Conservation (phyloP, 2,329 filamentous ascomycete species). For the Phoma sp. region DNA sequence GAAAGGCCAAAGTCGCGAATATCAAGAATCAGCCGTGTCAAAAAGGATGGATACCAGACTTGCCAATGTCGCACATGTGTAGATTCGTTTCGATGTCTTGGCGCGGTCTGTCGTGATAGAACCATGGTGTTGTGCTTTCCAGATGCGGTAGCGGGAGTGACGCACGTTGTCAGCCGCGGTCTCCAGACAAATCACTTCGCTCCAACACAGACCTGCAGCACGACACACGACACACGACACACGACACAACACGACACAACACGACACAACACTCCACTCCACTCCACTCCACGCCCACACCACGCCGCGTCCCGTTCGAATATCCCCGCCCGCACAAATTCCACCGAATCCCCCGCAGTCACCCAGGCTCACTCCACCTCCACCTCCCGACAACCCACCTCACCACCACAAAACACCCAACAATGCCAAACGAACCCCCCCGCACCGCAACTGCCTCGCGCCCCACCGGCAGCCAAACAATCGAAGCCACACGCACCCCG, state of each 20-base stretch:
- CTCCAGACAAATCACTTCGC: slow-evolving; percentile 38
- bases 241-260: no score
- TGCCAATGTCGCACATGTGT: neutral
- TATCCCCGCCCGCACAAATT: neutral
- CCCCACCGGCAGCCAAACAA: slow-evolving; percentile 33
- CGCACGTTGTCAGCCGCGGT: slow-evolving; percentile 11
- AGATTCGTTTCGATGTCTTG: neutral
- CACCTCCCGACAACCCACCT: slow-evolving; percentile 60
- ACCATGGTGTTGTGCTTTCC: slow-evolving; percentile 9
- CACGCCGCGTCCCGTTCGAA: neutral
- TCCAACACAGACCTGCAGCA: slow-evolving; percentile 46
- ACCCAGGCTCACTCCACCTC: neutral
- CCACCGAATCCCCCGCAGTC: neutral
- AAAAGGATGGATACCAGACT: neutral
- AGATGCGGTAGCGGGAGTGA: slow-evolving; percentile 14
- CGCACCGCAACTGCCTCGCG: slow-evolving; percentile 28
- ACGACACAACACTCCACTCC: no score
- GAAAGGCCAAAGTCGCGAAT: neutral
- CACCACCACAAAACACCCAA: slow-evolving; percentile 51
- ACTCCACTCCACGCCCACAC: neutral
- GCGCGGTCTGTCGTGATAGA: slow-evolving; percentile 1
- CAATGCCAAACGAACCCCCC: slow-evolving; percentile 24
- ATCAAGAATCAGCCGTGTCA: neutral
- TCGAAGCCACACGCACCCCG: slow-evolving; percentile 30
- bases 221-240: neutral